Base-by-base conservation (phyloP, 1,284 basidiomycete species). In the Apiotrichum brassicae region DNA sequence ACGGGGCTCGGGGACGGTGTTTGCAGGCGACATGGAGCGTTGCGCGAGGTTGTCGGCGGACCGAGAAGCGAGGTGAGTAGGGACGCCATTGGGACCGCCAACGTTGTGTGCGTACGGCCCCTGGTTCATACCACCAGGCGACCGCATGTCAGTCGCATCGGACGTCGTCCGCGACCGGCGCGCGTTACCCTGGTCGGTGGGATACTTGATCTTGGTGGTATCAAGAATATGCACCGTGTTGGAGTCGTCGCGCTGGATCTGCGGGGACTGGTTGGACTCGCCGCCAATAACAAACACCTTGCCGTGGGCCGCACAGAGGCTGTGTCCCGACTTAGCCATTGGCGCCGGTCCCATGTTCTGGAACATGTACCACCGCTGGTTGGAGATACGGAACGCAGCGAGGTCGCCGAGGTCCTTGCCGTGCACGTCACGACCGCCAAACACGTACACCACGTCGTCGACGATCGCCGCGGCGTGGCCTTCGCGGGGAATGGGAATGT, bases 331-430 rank as follows among this genome's bases (percentile, higher is more conserved):
- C 45, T 94, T 81, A 13, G 90, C 88, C 48, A 80, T 84, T 2
- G 94, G 94, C 7, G 88, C 81, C 12, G 92, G 92, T 3, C 94
- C 94, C 94, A 97, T 97, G 70, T 97, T 95, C 72, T 95, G 92
- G 76, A 98, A 97, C 89, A 94, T 97, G 76, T 93, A 98, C 94
- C 94, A 97, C 61, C 80, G 72, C 58, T 77, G 75, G 57, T 79
- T 48, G 41, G 87, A 84, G 54, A 98, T 85, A 75, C 95, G 95
- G 79, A 98, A 98, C 6, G 93, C 94, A 3, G 92, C 90, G 18
- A 98, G 76, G 73, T 99, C 95, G 42, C 85, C 86, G 42, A 98
- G 75, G 70, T 98, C 95, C 72, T 94, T 93, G 25, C 95, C 95
- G 65, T 97, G 93, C 4, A 97, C 89, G 50, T 95, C 95, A 35